phyloP scores from a whole-genome alignment of 176 grass and related monocot species.

The Oryza meyeriana region DNA sequence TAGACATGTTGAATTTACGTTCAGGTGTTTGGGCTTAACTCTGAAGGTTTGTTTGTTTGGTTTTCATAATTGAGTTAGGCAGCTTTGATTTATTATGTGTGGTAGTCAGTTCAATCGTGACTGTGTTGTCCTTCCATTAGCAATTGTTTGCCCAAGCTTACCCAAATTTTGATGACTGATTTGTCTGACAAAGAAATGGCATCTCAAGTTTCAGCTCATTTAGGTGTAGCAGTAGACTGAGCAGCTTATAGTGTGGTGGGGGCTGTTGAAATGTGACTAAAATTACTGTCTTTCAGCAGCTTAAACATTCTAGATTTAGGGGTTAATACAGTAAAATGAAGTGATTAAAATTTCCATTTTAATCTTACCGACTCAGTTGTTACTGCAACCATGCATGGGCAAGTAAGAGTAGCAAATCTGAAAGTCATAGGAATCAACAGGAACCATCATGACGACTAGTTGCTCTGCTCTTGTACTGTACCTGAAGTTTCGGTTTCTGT shows the following conservation, averaged over 20 bases:
- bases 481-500: conserved; percentile 9
- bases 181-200: not conserved
- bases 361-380: not conserved
- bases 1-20: not conserved
- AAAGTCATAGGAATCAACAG: conserved; percentile 24
- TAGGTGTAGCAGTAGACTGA: not conserved
- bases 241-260: not conserved
- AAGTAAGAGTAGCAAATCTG: conserved; percentile 18
- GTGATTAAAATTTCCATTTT: not conserved
- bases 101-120: not conserved
- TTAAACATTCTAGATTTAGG: not conserved
- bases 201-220: not conserved
- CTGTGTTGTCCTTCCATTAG: not conserved
- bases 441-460: not conserved
- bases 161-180: not conserved
- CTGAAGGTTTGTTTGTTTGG: not conserved
- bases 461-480: conserved; percentile 3
- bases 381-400: not conserved
- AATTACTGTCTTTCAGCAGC: not conserved
- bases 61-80: not conserved
- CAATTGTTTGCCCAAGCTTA: not conserved
- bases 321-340: not conserved
- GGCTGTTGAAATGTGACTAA: not conserved
- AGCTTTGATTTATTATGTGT: not conserved
- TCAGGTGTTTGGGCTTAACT: not conserved